Evolutionary conservation across 345 rosid species (phyloP).

Genomic region (Lumnitzera racemosa): DNA sequence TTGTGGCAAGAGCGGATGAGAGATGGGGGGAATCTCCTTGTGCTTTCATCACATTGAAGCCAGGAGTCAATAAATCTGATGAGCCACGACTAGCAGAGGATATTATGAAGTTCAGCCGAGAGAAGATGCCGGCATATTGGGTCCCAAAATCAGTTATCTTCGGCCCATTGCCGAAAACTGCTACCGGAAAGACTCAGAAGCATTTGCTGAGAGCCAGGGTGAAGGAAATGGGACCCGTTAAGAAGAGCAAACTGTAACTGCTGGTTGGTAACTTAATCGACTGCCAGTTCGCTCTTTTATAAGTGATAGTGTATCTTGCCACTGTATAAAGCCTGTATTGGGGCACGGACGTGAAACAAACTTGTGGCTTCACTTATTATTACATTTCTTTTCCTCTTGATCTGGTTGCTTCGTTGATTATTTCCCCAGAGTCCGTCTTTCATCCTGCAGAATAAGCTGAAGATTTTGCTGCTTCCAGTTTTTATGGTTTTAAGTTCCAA

Average conservation of each 20-base stretch:
- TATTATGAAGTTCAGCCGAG: conserved; percentile 53
- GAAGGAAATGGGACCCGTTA: conserved; percentile 64
- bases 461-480: too few species aligned
- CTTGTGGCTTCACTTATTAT: too few species aligned
- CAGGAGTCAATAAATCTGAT: conserved; percentile 29
- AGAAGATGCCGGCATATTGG: conserved; percentile 80
- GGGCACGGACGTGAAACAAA: too few species aligned
- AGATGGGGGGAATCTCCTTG: conserved; percentile 91
- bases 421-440: too few species aligned
- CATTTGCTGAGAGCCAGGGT: conserved; percentile 68
- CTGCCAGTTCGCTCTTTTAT: too few species aligned
- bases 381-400: too few species aligned
- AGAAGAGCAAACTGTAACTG: conserved; percentile 47
- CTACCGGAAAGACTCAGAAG: conserved; percentile 93
- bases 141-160: conserved; percentile 80
- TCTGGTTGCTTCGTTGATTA: too few species aligned
- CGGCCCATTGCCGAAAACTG: conserved; percentile 83
- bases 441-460: too few species aligned
- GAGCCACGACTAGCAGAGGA: conserved; percentile 44
- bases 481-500: too few species aligned
- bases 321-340: too few species aligned
- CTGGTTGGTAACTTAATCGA: too few species aligned
- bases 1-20: conserved; percentile 79
- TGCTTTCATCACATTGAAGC: conserved; percentile 71
- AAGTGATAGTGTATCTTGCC: too few species aligned